These are phyloP conservation scores for Marchantia polymorpha DNA, from an alignment of 225 moss, liverwort and hornwort genomes.

Conservation along the genomic window DNA sequence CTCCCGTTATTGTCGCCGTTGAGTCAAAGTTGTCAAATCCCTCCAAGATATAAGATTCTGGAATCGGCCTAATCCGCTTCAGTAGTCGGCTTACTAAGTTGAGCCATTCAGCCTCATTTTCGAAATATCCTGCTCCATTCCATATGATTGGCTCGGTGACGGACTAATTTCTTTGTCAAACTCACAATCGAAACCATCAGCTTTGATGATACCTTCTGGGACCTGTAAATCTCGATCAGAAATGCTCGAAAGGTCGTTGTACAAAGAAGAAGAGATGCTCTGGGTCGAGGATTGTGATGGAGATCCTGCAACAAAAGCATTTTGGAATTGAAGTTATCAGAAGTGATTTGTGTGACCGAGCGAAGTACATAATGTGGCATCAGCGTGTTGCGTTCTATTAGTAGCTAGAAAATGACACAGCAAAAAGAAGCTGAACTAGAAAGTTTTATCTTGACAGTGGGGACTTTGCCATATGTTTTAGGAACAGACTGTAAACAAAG, in stretches of 20 bases:
- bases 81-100: neutral
- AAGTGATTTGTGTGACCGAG: neutral
- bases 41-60: neutral
- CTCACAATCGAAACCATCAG: slow-evolving; percentile 27
- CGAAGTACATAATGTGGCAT: no score
- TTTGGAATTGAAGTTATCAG: neutral
- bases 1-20: neutral
- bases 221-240: slow-evolving; percentile 45
- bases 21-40: neutral
- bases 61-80: neutral
- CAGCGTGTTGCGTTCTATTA: neutral
- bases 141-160: slow-evolving; percentile 26
- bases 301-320: slow-evolving; percentile 33
- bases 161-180: slow-evolving; percentile 29
- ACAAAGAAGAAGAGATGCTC: slow-evolving; percentile 32
- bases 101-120: slow-evolving; percentile 35
- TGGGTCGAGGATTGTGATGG: slow-evolving; percentile 38
- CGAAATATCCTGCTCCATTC: slow-evolving; percentile 24
- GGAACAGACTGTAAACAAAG: neutral
- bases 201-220: slow-evolving; percentile 37
- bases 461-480: neutral
- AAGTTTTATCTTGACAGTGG: no score
- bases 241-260: slow-evolving; percentile 43
- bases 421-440: neutral
- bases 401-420: neutral